A percentile compares a stretch with the other conserved stretches of the same genome.
These are phyloP conservation scores for Eutrema yunnanense DNA, from an alignment of 345 rosid species.

Conservation along the genomic window DNA sequence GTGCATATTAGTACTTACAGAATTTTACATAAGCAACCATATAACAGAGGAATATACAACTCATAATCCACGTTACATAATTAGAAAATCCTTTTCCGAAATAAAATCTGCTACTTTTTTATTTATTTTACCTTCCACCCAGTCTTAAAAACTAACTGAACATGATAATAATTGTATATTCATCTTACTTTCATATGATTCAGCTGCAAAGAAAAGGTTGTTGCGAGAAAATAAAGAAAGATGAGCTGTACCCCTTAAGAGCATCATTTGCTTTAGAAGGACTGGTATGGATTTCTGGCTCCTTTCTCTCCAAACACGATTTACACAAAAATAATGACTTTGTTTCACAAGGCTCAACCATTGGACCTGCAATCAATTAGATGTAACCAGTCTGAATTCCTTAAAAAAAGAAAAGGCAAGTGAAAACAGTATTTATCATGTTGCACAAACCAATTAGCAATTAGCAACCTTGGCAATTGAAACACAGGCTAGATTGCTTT, in stretches of 20 bases:
- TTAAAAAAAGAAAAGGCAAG: background rate
- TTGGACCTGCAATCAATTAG: constrained; percentile 36
- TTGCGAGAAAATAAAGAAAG: background rate
- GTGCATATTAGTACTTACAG: background rate
- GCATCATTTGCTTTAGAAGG: constrained; percentile 24
- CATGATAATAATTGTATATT: background rate
- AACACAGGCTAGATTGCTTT: constrained; percentile 54
- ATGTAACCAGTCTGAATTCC: background rate
- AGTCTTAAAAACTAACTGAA: background rate
- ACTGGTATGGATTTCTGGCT: constrained; percentile 28
- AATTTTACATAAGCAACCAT: background rate
- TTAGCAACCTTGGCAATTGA: constrained; percentile 81
- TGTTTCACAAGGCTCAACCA: constrained; percentile 25
- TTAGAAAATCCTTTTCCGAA: background rate
- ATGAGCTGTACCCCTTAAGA: constrained; percentile 17
- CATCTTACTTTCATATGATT: background rate
- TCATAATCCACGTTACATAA: background rate
- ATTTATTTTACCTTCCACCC: background rate
- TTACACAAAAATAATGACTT: constrained; percentile 46
- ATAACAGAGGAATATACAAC: background rate
- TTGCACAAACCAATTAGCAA: constrained; percentile 23
- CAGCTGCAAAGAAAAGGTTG: background rate
- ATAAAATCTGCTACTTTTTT: background rate
- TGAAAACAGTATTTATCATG: background rate
- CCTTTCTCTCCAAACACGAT: constrained; percentile 44